These are phyloP conservation scores for Bipolaris cookei DNA, from an alignment of 2,329 filamentous ascomycete genomes.

Conservation along the genomic window DNA sequence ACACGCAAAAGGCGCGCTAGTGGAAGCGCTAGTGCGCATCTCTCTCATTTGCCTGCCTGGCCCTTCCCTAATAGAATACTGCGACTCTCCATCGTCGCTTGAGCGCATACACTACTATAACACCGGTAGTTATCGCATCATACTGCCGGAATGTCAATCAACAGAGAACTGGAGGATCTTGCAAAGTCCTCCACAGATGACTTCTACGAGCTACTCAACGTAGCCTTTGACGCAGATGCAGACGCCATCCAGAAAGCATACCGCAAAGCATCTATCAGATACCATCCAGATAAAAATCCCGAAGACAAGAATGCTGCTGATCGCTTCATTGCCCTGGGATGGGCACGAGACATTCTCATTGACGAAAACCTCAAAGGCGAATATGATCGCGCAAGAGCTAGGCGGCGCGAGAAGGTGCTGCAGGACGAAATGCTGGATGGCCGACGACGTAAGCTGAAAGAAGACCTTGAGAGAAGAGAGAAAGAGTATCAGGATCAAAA, in stretches of 20 bases:
- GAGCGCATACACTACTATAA: not conserved
- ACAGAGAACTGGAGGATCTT: constrained; percentile 53
- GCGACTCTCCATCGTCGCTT: not conserved
- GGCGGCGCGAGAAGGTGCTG: constrained; percentile 70
- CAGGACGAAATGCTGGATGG: constrained; percentile 77
- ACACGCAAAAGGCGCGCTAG: constrained; percentile 17
- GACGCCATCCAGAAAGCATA: constrained; percentile 84
- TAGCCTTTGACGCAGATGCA: constrained; percentile 68
- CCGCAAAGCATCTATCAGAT: constrained; percentile 82
- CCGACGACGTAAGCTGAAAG: constrained; percentile 76
- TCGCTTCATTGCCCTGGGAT: constrained; percentile 84
- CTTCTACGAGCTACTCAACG: constrained; percentile 77
- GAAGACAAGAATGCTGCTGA: constrained; percentile 67
- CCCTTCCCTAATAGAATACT: not conserved
- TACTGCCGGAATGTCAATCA: constrained; percentile 42
- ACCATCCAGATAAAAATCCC: constrained; percentile 90
- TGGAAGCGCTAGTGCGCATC: constrained; percentile 2
- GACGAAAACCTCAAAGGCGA: constrained; percentile 72
- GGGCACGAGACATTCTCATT: constrained; percentile 82
- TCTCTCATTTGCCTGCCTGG: too few species aligned
- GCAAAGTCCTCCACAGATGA: constrained; percentile 59
- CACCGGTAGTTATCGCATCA: not conserved
- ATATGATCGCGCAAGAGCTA: constrained; percentile 79
- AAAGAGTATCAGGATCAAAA: constrained; percentile 51
- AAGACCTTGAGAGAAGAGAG: constrained; percentile 84